These are phyloP conservation scores for Eurotiales sp. DNA, from an alignment of 2,329 filamentous ascomycete species.

Conservation along the genomic window DNA sequence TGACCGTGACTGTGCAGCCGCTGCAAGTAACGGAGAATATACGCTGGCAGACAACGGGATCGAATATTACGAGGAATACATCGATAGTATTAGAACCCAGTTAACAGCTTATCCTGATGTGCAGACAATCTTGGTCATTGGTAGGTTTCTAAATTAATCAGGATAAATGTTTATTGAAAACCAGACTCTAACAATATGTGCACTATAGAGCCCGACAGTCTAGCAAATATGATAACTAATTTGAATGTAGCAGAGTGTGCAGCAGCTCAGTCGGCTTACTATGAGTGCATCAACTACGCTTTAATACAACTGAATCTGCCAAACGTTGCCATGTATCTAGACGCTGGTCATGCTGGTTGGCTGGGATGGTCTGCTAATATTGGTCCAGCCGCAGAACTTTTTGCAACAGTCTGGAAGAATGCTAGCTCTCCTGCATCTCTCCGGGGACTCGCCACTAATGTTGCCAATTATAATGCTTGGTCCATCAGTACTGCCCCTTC, in stretches of 20 bases:
- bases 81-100: constrained; percentile 52
- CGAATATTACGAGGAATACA: constrained; percentile 52
- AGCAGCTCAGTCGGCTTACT: constrained; percentile 53
- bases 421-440: constrained; percentile 46
- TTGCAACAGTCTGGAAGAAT: constrained; percentile 44
- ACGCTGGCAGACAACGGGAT: constrained; percentile 51
- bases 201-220: constrained; percentile 58
- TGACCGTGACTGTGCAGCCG: constrained; percentile 60
- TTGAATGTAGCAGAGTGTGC: constrained; percentile 52
- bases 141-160: constrained; percentile 24
- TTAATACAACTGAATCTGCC: constrained; percentile 54
- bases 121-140: constrained; percentile 50
- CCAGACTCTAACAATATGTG: background rate
- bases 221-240: constrained; percentile 63
- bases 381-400: constrained; percentile 47
- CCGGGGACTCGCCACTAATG: constrained; percentile 55
- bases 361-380: constrained; percentile 62
- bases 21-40: constrained; percentile 62
- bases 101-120: constrained; percentile 53
- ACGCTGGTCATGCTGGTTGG: constrained; percentile 62
- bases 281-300: constrained; percentile 55
- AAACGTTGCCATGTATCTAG: constrained; percentile 62
- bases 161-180: too few species aligned
- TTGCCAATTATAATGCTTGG: constrained; percentile 58
- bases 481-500: constrained; percentile 42